These are phyloP conservation scores for Fomes fomentarius DNA, from an alignment of 1,284 basidiomycete species.

Conservation along the genomic window DNA sequence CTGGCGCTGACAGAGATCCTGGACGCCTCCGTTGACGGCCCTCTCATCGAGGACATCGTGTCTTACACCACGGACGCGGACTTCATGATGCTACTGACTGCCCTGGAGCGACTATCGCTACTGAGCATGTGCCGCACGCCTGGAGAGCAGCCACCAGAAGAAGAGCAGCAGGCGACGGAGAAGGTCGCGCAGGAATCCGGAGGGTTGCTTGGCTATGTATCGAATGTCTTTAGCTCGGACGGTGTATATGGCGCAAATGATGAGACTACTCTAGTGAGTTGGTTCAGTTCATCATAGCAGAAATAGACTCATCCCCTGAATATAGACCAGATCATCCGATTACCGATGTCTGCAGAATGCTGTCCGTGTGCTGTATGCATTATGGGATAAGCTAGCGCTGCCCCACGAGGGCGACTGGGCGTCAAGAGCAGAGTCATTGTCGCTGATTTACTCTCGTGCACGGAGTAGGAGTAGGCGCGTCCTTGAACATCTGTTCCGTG, in stretches of 20 bases:
- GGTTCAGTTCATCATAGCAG: no score
- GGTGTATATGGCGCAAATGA: conserved; percentile 44
- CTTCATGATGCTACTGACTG: conserved; percentile 81
- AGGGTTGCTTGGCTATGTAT: conserved; percentile 81
- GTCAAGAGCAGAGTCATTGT: conserved; percentile 66
- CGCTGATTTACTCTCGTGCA: conserved; percentile 67
- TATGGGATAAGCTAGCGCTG: conserved; percentile 69
- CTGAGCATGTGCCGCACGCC: conserved; percentile 59
- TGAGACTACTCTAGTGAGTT: conserved; percentile 62
- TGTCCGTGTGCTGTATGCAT: conserved; percentile 66
- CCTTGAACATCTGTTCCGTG: conserved; percentile 86
- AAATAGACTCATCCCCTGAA: background rate
- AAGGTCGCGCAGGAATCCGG: conserved; percentile 55
- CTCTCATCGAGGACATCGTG: conserved; percentile 43
- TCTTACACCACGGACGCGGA: conserved; percentile 78
- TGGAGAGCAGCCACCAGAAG: conserved; percentile 56
- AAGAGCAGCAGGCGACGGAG: conserved; percentile 56
- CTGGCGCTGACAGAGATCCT: conserved; percentile 59
- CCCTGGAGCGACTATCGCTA: conserved; percentile 79
- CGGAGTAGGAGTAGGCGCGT: conserved; percentile 74
- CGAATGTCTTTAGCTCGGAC: conserved; percentile 78
- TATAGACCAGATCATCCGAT: conserved; percentile 67
- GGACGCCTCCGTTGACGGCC: conserved; percentile 39
- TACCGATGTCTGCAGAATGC: conserved; percentile 75
- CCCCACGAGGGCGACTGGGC: conserved; percentile 47